Evolutionary conservation across 768 basidiomycete species (phyloP), one percentile per base, ranked within the genome.

Genomic region (Pleurotus tuoliensis): DNA sequence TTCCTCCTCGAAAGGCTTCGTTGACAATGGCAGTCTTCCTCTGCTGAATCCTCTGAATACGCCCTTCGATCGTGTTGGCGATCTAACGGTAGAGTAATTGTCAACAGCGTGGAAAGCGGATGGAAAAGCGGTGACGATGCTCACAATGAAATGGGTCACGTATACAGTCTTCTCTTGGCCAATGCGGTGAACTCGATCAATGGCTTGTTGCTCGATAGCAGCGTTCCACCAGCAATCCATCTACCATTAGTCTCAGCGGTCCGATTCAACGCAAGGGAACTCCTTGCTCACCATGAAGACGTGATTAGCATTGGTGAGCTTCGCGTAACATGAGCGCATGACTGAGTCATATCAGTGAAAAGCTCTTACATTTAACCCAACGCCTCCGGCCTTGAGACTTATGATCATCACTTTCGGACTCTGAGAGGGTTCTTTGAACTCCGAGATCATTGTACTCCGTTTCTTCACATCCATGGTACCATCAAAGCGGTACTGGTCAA

Each of bases 161-260:
- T 88, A 84, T 24, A 94, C 92, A 0, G 87, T 81, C 64, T 83
- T 86, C 25, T 89, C 87, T 64, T 94, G 92, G 0, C 92, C 92
- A 48, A 94, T 87, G 45, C 92, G 73, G 62, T 94, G 92, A 25
- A 93, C 90, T 7, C 92, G 82, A 65, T 94, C 92, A 64, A 93
- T 88, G 13, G 92, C 91, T 87, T 93, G 91, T 51, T 84, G 84
- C 66, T 93, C 92, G 3, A 80, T 84, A 0, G 90, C 90, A 4
- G 88, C 82, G 66, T 92, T 93, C 91, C 91, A 93, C 91, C 91
- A 92, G 62, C 90, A 93, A 64, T 92, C 91, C 90, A 93, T 93
- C 90, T 92, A 56, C 8, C 43, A 46, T 40, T 34, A 56, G 56
- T 57, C 55, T 4, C 2, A 41, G 37, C 55, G 41, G 20, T 38